Evolutionary conservation across 352 stramenopile species (phyloP), one percentile per base, ranked within the genome.

Genomic region (Peronosclerospora sorghi): DNA sequence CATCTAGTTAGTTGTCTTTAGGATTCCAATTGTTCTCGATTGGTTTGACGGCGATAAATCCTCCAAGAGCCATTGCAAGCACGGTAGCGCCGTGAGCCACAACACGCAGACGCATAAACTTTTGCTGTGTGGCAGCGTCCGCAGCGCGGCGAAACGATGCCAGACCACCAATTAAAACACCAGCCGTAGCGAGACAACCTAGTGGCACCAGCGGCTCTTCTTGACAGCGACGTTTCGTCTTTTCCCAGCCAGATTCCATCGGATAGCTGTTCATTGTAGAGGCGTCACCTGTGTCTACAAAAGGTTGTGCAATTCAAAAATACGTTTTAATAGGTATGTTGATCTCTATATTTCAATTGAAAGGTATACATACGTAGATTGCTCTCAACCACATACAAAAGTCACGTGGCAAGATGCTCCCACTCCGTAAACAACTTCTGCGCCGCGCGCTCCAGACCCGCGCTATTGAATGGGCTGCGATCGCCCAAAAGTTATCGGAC

Each of bases 121-220:
- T 73, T 57, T 90, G 75, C 62, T 90, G 78, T n/a, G 73, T 86
- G 21, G 48, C 58, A 19, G 68, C 57, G 47, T 90, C 75, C 14
- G 74, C 68, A 13, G 69, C 68, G 27, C 62, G 65, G 23, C 73
- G 60, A 48, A 90, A 90, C 14, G 73, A 84, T 12, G 64, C 59
- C 45, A 90, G 48, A 1, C 75, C 78, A 21, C 75, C 74, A 0
- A 68, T 44, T 18, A 90, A 60, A 41, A 84, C 74, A 4, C 52
- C 74, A 0, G 64, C 67, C 10, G 77, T 90, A 28, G 69, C 63
- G 15, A 83, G 45, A 18, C 68, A 83, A 15, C 77, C 77, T 12
- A 86, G 48, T 20, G 77, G 77, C 35, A 90, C 77, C n/a, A 87
- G 69, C 37, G 77, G 77, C 44, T 90, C 75, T 47, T 87, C 73